These are phyloP conservation scores for Cryptococcus sp. DNA, from an alignment of 1,284 basidiomycete genomes.

Conservation along the genomic window DNA sequence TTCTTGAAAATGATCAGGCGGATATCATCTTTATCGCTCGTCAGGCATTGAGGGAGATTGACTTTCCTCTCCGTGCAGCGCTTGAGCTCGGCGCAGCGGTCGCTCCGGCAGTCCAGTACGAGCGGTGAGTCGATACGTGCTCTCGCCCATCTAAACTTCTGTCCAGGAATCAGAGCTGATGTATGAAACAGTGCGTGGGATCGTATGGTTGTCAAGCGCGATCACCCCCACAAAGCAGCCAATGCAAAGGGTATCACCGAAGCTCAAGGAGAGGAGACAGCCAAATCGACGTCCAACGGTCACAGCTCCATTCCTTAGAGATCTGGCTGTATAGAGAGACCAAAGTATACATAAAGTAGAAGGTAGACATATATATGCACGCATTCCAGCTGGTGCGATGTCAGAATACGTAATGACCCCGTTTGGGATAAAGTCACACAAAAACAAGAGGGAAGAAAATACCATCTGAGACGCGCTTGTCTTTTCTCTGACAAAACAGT, in stretches of 20 bases:
- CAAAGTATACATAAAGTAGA: too few species aligned
- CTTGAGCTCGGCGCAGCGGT: conserved; percentile 48
- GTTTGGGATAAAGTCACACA: neutral
- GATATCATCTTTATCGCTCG: conserved; percentile 71
- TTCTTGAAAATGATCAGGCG: conserved; percentile 65
- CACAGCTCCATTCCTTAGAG: conserved; percentile 8
- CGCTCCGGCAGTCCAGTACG: conserved; percentile 49
- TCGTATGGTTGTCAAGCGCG: conserved; percentile 54
- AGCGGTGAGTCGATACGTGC: conserved; percentile 24
- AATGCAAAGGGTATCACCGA: conserved; percentile 19
- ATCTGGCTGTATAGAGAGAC: too few species aligned
- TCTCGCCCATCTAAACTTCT: neutral
- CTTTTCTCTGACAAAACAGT: neutral
- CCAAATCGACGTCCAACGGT: conserved; percentile 4
- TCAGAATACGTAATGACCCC: too few species aligned
- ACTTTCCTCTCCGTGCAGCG: conserved; percentile 51
- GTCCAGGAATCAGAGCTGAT: neutral
- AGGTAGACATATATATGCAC: too few species aligned
- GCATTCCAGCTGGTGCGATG: too few species aligned
- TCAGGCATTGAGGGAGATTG: conserved; percentile 55
- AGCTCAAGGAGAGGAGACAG: conserved; percentile 31
- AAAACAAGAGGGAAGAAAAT: neutral
- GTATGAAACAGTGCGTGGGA: conserved; percentile 59
- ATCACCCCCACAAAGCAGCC: conserved; percentile 16
- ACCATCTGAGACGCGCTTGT: neutral